Conservation (phyloP, 495 filamentous ascomycete genomes). For the Cenococcum geophilum region DNA sequence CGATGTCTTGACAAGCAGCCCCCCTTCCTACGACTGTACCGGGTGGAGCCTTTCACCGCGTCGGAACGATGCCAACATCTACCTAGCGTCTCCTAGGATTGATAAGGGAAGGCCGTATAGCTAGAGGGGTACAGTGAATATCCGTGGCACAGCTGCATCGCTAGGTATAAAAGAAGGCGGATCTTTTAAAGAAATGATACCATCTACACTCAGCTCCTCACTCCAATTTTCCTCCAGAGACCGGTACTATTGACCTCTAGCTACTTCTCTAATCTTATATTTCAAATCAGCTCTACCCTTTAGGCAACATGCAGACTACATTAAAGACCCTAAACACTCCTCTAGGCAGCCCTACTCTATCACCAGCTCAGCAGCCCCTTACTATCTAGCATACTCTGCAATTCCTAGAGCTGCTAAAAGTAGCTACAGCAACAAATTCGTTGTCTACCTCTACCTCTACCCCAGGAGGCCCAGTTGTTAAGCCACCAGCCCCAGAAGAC, state of each 20-base stretch:
- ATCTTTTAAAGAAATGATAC: constrained; percentile 1
- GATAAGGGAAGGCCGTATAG: not conserved
- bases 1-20: constrained; percentile 1
- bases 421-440: not conserved
- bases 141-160: constrained; percentile 3
- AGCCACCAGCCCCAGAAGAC: not conserved
- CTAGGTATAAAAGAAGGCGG: constrained; percentile 2
- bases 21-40: not conserved
- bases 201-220: not conserved
- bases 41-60: not conserved
- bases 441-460: too few species aligned
- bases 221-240: too few species aligned
- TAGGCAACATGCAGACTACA: not conserved
- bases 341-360: not conserved
- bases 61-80: not conserved
- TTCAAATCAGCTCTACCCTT: not conserved
- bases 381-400: not conserved
- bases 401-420: not conserved
- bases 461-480: not conserved
- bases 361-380: not conserved
- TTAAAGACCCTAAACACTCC: not conserved
- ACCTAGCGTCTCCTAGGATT: not conserved
- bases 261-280: too few species aligned
- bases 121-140: constrained; percentile 2
- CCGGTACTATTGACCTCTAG: too few species aligned